A percentile compares a stretch with the other conserved stretches of the same genome.
Evolutionary conservation across 2,329 filamentous ascomycete species (phyloP).

Genomic region (Talaromyces sp.): DNA sequence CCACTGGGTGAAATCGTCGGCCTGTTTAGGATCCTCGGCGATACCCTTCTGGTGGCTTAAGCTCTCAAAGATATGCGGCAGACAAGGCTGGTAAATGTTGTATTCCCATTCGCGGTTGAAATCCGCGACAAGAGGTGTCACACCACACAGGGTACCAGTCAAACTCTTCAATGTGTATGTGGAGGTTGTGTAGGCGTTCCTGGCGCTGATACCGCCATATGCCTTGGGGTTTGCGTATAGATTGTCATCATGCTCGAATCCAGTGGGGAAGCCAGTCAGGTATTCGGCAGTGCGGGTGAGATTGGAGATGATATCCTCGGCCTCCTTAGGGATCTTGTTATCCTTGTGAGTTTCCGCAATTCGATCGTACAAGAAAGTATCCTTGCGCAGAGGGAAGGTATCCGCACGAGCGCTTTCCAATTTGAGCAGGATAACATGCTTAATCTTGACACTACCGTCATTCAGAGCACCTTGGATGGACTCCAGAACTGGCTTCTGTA

Average conservation of each 20-base stretch:
- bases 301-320: constrained; percentile 24
- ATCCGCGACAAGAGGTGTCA: constrained; percentile 44
- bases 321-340: constrained; percentile 35
- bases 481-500: constrained; percentile 21
- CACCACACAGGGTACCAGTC: constrained; percentile 44
- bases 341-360: constrained; percentile 41
- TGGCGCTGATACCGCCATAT: constrained; percentile 46
- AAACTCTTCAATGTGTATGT: constrained; percentile 51
- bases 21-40: constrained; percentile 8
- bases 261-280: constrained; percentile 24
- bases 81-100: constrained; percentile 48
- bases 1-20: constrained; percentile 27
- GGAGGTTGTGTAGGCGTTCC: constrained; percentile 43
- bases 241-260: constrained; percentile 18
- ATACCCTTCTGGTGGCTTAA: constrained; percentile 19
- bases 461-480: constrained; percentile 25
- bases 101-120: constrained; percentile 46
- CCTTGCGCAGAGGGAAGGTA: constrained; percentile 47
- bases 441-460: constrained; percentile 37
- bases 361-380: constrained; percentile 34
- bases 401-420: constrained; percentile 51
- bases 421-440: constrained; percentile 46
- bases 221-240: constrained; percentile 12
- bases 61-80: constrained; percentile 38
- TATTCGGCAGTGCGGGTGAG: constrained; percentile 29